Conservation (phyloP, 192 early-diverging fungal species). For the Gryganskiella cystojenkinii region DNA sequence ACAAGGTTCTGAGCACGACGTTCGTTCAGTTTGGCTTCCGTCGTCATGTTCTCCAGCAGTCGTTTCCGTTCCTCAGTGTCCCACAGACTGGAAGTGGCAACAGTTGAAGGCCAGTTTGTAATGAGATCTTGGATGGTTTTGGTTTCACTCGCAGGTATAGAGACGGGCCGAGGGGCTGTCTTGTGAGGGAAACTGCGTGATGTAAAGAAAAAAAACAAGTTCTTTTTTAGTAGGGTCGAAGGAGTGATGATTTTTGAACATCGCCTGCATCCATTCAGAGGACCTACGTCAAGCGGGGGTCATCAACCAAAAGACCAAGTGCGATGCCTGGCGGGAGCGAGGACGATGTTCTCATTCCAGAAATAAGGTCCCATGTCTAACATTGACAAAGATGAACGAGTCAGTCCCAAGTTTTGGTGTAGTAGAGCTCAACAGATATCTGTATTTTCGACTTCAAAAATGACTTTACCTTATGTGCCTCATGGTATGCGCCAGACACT, state of each 20-base stretch:
- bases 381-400: not conserved
- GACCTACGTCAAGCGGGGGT: slow-evolving; percentile 82
- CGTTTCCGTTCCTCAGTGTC: slow-evolving; percentile 55
- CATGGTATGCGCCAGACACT: slow-evolving; percentile 9
- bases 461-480: slow-evolving; percentile 54
- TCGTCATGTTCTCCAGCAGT: slow-evolving; percentile 35
- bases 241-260: no score
- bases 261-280: not conserved
- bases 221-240: not conserved
- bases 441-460: not conserved
- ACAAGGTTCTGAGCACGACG: slow-evolving; percentile 67
- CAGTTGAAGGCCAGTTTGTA: slow-evolving; percentile 66
- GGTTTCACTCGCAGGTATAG: slow-evolving; percentile 43
- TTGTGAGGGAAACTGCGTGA: slow-evolving; percentile 73
- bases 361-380: slow-evolving; percentile 60
- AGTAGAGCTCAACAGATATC: not conserved
- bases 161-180: slow-evolving; percentile 43
- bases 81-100: slow-evolving; percentile 69
- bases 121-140: slow-evolving; percentile 54
- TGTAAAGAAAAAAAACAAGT: no score
- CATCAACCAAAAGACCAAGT: slow-evolving; percentile 81
- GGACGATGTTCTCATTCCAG: slow-evolving; percentile 68
- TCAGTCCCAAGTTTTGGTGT: not conserved
- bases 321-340: slow-evolving; percentile 85
- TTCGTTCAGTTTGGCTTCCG: slow-evolving; percentile 34